Conservation (phyloP, 140 eudicot species). For the Senecio squalidus region DNA sequence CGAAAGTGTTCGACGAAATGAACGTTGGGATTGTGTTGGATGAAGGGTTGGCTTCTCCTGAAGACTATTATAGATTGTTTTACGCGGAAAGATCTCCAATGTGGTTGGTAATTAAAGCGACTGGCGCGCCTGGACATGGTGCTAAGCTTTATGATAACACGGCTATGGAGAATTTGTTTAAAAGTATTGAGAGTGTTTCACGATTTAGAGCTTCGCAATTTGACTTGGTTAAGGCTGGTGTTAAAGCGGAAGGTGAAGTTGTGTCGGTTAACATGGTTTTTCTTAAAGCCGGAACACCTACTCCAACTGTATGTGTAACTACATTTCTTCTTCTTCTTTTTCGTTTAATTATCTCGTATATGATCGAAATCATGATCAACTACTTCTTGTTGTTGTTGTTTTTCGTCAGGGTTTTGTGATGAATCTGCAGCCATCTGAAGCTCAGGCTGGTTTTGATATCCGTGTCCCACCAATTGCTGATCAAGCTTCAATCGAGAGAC, state of each 20-base stretch:
- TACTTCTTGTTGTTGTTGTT: not conserved
- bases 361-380: not conserved
- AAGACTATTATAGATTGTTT: conserved; percentile 53
- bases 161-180: conserved; percentile 85
- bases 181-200: conserved; percentile 87
- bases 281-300: conserved; percentile 89
- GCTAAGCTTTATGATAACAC: conserved; percentile 88
- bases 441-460: conserved; percentile 90
- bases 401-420: conserved; percentile 82
- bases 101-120: conserved; percentile 84
- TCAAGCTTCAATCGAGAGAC: conserved; percentile 60
- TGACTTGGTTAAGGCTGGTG: conserved; percentile 87
- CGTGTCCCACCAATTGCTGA: conserved; percentile 93
- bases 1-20: conserved; percentile 57
- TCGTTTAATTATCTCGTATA: not conserved
- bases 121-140: conserved; percentile 91
- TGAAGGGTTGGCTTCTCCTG: conserved; percentile 82
- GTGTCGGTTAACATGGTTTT: conserved; percentile 77
- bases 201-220: conserved; percentile 90
- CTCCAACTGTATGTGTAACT: conserved; percentile 72
- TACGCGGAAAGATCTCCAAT: conserved; percentile 80
- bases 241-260: conserved; percentile 81
- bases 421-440: conserved; percentile 99
- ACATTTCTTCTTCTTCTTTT: too few relatives aligned
- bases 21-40: conserved; percentile 85